Percentiles rank a stretch among this genome's conserved stretches.
phyloP scores from a whole-genome alignment of 805 yeast genomes.

The Pichia scutulata region DNA sequence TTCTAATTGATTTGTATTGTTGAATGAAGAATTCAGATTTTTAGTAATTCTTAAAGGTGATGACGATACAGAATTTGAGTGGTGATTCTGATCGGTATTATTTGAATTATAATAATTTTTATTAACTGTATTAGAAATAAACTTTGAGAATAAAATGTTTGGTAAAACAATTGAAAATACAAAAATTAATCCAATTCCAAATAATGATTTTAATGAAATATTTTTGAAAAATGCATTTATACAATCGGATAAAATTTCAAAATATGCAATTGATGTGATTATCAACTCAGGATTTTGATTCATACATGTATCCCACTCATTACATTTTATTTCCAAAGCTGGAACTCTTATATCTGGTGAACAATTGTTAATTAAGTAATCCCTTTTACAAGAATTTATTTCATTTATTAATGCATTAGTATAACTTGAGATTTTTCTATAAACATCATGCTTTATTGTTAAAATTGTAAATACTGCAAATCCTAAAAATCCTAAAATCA shows the following conservation, averaged over 20 bases:
- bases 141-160: constrained; percentile 21
- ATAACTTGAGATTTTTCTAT: constrained; percentile 56
- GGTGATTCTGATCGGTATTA: background rate
- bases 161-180: constrained; percentile 20
- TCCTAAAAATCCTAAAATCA: constrained; percentile 16
- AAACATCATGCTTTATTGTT: constrained; percentile 47
- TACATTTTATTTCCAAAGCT: constrained; percentile 62
- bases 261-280: constrained; percentile 26
- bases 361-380: constrained; percentile 69
- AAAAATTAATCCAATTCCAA: constrained; percentile 14
- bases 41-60: background rate
- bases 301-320: constrained; percentile 77
- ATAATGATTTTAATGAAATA: constrained; percentile 20
- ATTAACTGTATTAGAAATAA: constrained; percentile 21
- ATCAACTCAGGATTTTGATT: constrained; percentile 56
- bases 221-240: constrained; percentile 28
- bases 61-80: background rate
- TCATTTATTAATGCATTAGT: constrained; percentile 53
- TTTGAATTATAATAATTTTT: constrained; percentile 18
- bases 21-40: background rate
- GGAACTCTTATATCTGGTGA: constrained; percentile 59
- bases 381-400: constrained; percentile 60
- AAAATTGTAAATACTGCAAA: constrained; percentile 17
- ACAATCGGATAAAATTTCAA: constrained; percentile 29
- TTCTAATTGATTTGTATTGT: background rate